Evolutionary conservation across 1,139 yeast species (phyloP).

Genomic region (Geotrichum klebahnii): DNA sequence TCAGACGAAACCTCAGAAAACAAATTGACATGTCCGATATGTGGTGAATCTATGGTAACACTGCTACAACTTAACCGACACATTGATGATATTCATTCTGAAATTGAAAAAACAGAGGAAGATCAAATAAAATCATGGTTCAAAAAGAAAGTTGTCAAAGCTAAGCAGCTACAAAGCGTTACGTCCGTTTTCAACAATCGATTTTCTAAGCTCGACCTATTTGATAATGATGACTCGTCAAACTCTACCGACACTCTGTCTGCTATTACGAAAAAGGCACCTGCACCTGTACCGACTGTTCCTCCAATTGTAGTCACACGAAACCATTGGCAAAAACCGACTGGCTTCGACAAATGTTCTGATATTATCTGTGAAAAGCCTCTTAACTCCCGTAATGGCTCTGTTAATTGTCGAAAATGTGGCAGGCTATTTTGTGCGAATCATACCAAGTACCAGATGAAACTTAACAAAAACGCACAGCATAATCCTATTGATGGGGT

Average conservation of each 20-base stretch:
- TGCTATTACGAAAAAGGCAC: conserved; percentile 3
- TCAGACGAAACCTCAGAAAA: conserved; percentile 27
- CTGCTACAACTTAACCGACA: conserved; percentile 62
- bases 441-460: conserved; percentile 56
- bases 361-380: conserved; percentile 33
- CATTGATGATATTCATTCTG: conserved; percentile 62
- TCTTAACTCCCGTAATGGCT: conserved; percentile 34
- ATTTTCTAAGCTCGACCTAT: conserved; percentile 38
- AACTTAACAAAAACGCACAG: conserved; percentile 46
- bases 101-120: conserved; percentile 34
- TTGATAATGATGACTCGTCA: conserved; percentile 30
- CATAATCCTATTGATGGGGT: conserved; percentile 51
- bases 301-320: conserved; percentile 41
- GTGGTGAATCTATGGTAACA: conserved; percentile 57
- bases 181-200: conserved; percentile 34
- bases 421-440: conserved; percentile 65
- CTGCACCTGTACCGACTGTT: conserved; percentile 4
- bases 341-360: conserved; percentile 36
- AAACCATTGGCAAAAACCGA: conserved; percentile 62
- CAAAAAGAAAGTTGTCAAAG: conserved; percentile 32
- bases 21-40: conserved; percentile 59
- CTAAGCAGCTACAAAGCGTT: conserved; percentile 33
- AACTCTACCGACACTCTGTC: conserved; percentile 17
- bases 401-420: conserved; percentile 48
- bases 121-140: conserved; percentile 45